phyloP scores from a whole-genome alignment of 805 yeast genomes.

The Priceomyces haplophilus region DNA sequence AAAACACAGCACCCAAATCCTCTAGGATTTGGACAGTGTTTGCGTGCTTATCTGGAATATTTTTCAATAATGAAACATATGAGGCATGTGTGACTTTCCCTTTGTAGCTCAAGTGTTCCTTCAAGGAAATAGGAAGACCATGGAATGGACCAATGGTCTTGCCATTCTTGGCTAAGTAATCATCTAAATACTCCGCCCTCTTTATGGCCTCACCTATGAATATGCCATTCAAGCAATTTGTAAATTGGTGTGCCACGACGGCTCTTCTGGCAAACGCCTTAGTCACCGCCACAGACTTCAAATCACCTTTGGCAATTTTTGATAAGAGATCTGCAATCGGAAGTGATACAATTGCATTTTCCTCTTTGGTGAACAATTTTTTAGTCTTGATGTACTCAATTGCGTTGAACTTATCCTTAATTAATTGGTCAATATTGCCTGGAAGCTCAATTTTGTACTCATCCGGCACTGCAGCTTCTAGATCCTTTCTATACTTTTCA shows the following conservation, averaged over 20 bases:
- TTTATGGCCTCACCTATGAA: constrained; percentile 59
- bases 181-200: constrained; percentile 55
- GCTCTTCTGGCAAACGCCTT: constrained; percentile 44
- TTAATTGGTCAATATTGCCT: constrained; percentile 27
- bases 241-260: constrained; percentile 41
- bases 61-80: constrained; percentile 34
- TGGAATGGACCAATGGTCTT: constrained; percentile 59
- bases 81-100: constrained; percentile 38
- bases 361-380: constrained; percentile 31
- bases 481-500: constrained; percentile 33
- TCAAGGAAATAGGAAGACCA: constrained; percentile 63
- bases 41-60: constrained; percentile 28
- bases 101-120: constrained; percentile 44
- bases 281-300: constrained; percentile 35
- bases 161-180: constrained; percentile 43
- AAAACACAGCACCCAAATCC: constrained; percentile 42
- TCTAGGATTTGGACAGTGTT: constrained; percentile 32
- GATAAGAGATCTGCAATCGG: constrained; percentile 24
- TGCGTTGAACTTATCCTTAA: constrained; percentile 33
- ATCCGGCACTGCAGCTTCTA: constrained; percentile 26
- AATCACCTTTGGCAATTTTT: constrained; percentile 32
- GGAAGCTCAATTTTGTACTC: constrained; percentile 34
- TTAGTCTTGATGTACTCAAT: constrained; percentile 32
- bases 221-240: constrained; percentile 41
- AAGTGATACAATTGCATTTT: constrained; percentile 38